phyloP scores from a whole-genome alignment of 495 filamentous ascomycete genomes.

The Penicillium pulvis region DNA sequence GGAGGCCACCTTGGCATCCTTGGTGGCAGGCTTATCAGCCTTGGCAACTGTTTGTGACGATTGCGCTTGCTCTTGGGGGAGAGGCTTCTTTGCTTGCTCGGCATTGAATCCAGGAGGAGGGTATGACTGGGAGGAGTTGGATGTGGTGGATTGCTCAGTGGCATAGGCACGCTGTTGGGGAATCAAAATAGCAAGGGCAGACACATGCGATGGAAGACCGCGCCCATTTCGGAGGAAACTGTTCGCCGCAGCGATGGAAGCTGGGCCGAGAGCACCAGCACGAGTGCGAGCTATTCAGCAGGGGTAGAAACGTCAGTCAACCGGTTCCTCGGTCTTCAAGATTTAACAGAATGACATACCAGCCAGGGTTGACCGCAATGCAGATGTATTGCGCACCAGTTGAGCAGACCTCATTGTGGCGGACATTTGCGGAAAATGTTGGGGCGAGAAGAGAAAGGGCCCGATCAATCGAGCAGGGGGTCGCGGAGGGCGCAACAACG shows the following conservation, averaged over 20 bases:
- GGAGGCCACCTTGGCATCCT: conserved; percentile 45
- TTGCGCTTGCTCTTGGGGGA: conserved; percentile 52
- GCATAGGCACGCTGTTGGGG: conserved; percentile 60
- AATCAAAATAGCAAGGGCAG: conserved; percentile 66
- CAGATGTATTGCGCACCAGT: conserved; percentile 43
- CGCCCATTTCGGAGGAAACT: conserved; percentile 59
- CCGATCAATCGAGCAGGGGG: conserved; percentile 32
- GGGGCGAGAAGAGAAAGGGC: conserved; percentile 27
- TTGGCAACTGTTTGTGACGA: conserved; percentile 30
- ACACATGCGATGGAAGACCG: conserved; percentile 59
- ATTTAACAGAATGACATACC: conserved; percentile 24
- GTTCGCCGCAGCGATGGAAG: conserved; percentile 39
- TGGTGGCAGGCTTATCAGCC: conserved; percentile 46
- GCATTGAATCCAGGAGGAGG: conserved; percentile 95
- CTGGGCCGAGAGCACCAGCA: conserved; percentile 38
- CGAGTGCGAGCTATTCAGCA: conserved; percentile 37
- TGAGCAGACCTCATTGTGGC: conserved; percentile 46
- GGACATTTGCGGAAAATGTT: conserved; percentile 45
- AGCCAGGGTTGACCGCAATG: conserved; percentile 36
- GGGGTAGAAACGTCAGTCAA: conserved; percentile 13
- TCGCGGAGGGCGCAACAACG: conserved; percentile 29
- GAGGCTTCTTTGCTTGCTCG: conserved; percentile 85
- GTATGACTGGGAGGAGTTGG: conserved; percentile 54
- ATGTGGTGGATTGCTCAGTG: conserved; percentile 70
- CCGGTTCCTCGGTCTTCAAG: not conserved